phyloP scores from a whole-genome alignment of 768 basidiomycete genomes.

The Candolleomyces eurysporus region DNA sequence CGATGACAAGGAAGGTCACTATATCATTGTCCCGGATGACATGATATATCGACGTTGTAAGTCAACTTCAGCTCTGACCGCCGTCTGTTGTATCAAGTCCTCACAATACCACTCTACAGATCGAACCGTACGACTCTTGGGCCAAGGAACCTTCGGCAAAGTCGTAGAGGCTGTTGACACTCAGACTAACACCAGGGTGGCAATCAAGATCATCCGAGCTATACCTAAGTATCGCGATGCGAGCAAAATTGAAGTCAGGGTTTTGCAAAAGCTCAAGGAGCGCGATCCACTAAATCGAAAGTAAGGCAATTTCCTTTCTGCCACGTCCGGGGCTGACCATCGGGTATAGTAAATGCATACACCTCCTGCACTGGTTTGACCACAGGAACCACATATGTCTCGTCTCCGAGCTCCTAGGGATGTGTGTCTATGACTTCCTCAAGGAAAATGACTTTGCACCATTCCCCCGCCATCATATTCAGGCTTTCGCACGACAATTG shows the following conservation, averaged over 20 bases:
- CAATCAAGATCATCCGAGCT: constrained; percentile 98
- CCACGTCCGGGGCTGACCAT: constrained; percentile 13
- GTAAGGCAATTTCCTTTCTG: constrained; percentile 51
- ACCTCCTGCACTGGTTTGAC: constrained; percentile 92
- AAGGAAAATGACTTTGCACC: constrained; percentile 97
- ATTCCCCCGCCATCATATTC: constrained; percentile 95
- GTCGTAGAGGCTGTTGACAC: constrained; percentile 92
- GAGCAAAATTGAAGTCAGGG: constrained; percentile 95
- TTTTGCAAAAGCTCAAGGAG: constrained; percentile 87
- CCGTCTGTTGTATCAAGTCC: neutral
- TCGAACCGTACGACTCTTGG: constrained; percentile 86
- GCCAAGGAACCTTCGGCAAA: constrained; percentile 98
- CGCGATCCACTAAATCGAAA: constrained; percentile 85
- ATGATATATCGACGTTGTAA: constrained; percentile 83
- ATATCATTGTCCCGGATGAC: constrained; percentile 91
- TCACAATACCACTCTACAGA: constrained; percentile 49
- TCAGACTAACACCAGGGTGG: constrained; percentile 72
- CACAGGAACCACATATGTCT: constrained; percentile 97
- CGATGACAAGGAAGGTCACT: constrained; percentile 99
- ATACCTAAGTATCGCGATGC: constrained; percentile 99
- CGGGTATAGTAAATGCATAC: constrained; percentile 89
- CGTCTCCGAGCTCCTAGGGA: constrained; percentile 91
- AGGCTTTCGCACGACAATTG: constrained; percentile 90
- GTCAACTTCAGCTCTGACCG: constrained; percentile 23
- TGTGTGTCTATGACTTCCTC: constrained; percentile 98